phyloP scores from a whole-genome alignment of 2,329 filamentous ascomycete species.

The Endoconidiophora polonica region DNA sequence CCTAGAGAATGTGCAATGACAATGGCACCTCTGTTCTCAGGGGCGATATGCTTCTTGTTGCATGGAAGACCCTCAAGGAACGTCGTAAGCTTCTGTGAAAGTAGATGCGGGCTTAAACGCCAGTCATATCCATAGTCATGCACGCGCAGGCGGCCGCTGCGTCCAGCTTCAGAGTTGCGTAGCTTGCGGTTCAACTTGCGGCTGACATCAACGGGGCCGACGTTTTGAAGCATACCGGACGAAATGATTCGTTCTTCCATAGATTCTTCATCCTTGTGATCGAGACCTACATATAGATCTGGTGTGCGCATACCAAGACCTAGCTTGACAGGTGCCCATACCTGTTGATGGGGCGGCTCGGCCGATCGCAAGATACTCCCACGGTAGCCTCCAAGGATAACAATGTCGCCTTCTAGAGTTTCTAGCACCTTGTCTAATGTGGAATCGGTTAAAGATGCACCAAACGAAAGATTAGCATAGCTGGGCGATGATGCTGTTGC shows the following conservation, averaged over 20 bases:
- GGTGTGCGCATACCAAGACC: conserved; percentile 83
- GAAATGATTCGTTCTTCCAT: conserved; percentile 75
- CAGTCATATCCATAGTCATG: conserved; percentile 94
- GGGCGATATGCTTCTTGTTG: conserved; percentile 38
- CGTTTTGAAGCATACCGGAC: conserved; percentile 77
- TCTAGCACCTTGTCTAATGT: conserved; percentile 41
- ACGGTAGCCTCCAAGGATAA: conserved; percentile 78
- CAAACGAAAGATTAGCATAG: neutral
- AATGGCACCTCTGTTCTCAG: conserved; percentile 48
- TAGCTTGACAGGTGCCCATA: conserved; percentile 90
- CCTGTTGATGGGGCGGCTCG: conserved; percentile 63
- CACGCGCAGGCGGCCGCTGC: conserved; percentile 53
- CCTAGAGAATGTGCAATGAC: conserved; percentile 73
- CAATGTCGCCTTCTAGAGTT: conserved; percentile 63
- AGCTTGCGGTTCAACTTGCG: conserved; percentile 65
- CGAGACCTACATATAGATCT: conserved; percentile 72
- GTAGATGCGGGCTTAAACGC: conserved; percentile 65
- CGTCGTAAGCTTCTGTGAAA: conserved; percentile 52
- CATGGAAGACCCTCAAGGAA: conserved; percentile 61
- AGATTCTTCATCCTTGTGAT: conserved; percentile 63
- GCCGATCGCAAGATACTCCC: conserved; percentile 79
- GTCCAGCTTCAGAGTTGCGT: conserved; percentile 55
- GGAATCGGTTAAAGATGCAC: conserved; percentile 13
- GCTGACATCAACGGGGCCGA: conserved; percentile 83
- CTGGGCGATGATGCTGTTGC: conserved; percentile 14